Evolutionary conservation across 345 rosid genomes (phyloP), one percentile per base, ranked within the genome.

Genomic region (Citrus trifoliata): DNA sequence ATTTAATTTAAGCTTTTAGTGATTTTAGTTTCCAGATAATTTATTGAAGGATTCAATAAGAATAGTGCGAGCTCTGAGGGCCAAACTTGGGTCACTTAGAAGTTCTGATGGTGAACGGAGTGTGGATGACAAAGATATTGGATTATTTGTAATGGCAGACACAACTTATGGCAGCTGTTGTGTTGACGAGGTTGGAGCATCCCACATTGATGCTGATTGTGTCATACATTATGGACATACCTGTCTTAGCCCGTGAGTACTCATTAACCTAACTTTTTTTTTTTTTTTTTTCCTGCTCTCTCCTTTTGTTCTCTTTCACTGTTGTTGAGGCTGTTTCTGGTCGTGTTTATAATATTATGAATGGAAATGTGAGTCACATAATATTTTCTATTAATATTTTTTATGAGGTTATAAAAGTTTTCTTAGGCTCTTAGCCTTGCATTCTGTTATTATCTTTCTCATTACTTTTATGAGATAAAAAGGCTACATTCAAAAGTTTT

Each of bases 171-270:
- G 99, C 21, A 93, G 98, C 67, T 95, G 99, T 75, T 95, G 99
- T 46, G 84, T 93, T 60, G 99, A 93, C 73, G 99, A 95, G 86
- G 95, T 93, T 18, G 99, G 91, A 75, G 98, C 99, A 55, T 87
- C 93, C 5, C 99, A 86, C 78, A 73, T 88, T 77, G 80, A 86
- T 86, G 87, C 97, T 32, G 86, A 93, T 14, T 95, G 98, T 62
- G 97, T 95, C 76, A 82, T 93, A 27, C 99, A 95, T 83, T 95
- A 93, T 48, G 98, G 99, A 22, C 99, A 93, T 71, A 88, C 99
- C 0, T 95, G 99, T 81, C 94, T 92, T 42, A 95, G 97, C 89
- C 97, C 96, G 98, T 95, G 70, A 89, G 97, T 85, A 55, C 37
- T 69, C 62, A 7, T 60, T 19, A 27, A 62, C 6, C n/a, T 14